Conservation (phyloP, 768 basidiomycete species). For the Mycena sanguinolenta region DNA sequence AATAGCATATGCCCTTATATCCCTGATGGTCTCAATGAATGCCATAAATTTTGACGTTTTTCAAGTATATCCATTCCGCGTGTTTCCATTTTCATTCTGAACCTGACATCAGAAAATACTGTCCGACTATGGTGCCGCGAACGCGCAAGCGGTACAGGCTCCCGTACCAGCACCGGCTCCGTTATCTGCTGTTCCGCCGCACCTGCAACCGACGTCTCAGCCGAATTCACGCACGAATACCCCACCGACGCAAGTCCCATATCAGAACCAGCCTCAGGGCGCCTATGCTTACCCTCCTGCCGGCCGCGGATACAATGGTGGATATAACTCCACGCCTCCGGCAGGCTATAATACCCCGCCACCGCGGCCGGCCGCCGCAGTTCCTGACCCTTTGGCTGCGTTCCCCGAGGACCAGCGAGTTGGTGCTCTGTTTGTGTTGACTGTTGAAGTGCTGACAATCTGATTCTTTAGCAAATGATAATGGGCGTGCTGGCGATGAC, state of each 20-base stretch:
- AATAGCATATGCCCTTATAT: constrained; percentile 82
- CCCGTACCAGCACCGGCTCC: constrained; percentile 49
- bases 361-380: constrained; percentile 21
- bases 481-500: constrained; percentile 87
- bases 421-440: constrained; percentile 5
- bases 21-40: constrained; percentile 83
- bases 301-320: constrained; percentile 37
- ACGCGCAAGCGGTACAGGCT: constrained; percentile 45
- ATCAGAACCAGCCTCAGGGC: constrained; percentile 31
- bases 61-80: constrained; percentile 59
- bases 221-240: constrained; percentile 49
- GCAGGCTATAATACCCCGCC: constrained; percentile 23
- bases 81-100: constrained; percentile 8
- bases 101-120: constrained; percentile 66
- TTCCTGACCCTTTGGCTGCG: constrained; percentile 21
- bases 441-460: constrained; percentile 31
- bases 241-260: constrained; percentile 35
- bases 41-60: constrained; percentile 82
- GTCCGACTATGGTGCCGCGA: constrained; percentile 60
- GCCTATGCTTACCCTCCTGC: constrained; percentile 39
- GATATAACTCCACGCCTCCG: constrained; percentile 21
- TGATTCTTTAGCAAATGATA: constrained; percentile 70
- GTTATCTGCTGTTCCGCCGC: constrained; percentile 62
- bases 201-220: constrained; percentile 54
- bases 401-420: constrained; percentile 38